These are phyloP conservation scores for Pyrus hybrid DNA, from an alignment of 331 rosid genomes.

Conservation along the genomic window DNA sequence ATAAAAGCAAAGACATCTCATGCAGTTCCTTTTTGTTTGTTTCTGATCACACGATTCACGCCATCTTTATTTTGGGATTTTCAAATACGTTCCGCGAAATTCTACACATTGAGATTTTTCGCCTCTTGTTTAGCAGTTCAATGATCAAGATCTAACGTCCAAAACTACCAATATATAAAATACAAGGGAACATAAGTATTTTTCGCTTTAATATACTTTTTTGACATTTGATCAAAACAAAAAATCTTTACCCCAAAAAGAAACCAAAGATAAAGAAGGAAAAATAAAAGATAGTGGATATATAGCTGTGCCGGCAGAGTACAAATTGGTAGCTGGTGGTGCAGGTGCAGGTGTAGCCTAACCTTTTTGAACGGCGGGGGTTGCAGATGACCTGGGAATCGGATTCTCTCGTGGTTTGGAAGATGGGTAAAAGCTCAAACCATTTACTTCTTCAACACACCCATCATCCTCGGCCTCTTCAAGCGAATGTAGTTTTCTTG, in stretches of 20 bases:
- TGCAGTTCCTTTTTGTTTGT: slow-evolving; percentile 25
- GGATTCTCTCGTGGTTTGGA: slow-evolving; percentile 39
- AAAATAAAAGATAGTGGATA: neutral
- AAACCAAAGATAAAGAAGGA: neutral
- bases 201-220: neutral
- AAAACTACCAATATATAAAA: neutral
- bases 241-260: slow-evolving; percentile 6
- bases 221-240: slow-evolving; percentile 11
- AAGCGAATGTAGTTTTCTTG: slow-evolving; percentile 32
- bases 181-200: neutral
- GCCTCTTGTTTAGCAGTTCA: neutral
- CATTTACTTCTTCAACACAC: slow-evolving; percentile 55
- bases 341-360: neutral
- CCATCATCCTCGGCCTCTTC: slow-evolving; percentile 53
- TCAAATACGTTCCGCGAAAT: neutral
- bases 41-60: neutral
- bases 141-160: neutral
- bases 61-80: neutral
- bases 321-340: neutral
- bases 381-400: slow-evolving; percentile 45
- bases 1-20: slow-evolving; percentile 3
- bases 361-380: slow-evolving; percentile 67
- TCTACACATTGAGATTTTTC: neutral
- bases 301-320: neutral
- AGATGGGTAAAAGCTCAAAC: slow-evolving; percentile 20